Percentiles rank a stretch among this genome's conserved stretches.
Conservation (phyloP, 306 rosid species). For the Sechiopsis laciniata region DNA sequence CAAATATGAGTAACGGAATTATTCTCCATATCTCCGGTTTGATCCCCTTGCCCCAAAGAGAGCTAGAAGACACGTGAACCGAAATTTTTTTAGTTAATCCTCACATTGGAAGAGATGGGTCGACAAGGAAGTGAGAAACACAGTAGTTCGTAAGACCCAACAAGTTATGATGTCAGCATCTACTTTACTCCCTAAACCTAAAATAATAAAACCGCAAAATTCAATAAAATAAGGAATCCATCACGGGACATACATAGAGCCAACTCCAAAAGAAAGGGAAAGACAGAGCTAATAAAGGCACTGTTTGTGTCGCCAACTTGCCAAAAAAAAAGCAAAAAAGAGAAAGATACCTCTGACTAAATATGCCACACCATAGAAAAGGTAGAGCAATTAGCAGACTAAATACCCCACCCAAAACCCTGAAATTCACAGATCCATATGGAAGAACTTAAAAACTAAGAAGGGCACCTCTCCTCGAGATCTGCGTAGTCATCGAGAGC, state of each 20-base stretch:
- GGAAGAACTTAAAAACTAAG: slow-evolving; percentile 14
- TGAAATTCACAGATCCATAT: slow-evolving; percentile 24
- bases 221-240: slow-evolving; percentile 31
- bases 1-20: too few species aligned
- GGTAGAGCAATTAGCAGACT: slow-evolving; percentile 21
- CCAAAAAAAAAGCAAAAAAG: slow-evolving; percentile 30
- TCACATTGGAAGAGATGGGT: slow-evolving; percentile 16
- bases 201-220: slow-evolving; percentile 34
- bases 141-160: slow-evolving; percentile 8
- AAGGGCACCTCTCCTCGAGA: slow-evolving; percentile 61
- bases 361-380: slow-evolving; percentile 23
- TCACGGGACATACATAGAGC: slow-evolving; percentile 45
- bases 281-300: slow-evolving; percentile 48
- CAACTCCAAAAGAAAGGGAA: slow-evolving; percentile 35
- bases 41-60: too few species aligned
- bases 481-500: slow-evolving; percentile 41
- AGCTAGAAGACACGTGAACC: too few species aligned
- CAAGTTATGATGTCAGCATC: background rate
- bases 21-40: too few species aligned
- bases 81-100: background rate
- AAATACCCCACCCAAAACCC: slow-evolving; percentile 16
- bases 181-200: background rate
- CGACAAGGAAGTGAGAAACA: background rate
- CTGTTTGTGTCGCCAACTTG: slow-evolving; percentile 39
- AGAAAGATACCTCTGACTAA: slow-evolving; percentile 28